A percentile compares a stretch with the other conserved stretches of the same genome.
phyloP scores from a whole-genome alignment of 768 basidiomycete genomes.

The Trametes cingulata region DNA sequence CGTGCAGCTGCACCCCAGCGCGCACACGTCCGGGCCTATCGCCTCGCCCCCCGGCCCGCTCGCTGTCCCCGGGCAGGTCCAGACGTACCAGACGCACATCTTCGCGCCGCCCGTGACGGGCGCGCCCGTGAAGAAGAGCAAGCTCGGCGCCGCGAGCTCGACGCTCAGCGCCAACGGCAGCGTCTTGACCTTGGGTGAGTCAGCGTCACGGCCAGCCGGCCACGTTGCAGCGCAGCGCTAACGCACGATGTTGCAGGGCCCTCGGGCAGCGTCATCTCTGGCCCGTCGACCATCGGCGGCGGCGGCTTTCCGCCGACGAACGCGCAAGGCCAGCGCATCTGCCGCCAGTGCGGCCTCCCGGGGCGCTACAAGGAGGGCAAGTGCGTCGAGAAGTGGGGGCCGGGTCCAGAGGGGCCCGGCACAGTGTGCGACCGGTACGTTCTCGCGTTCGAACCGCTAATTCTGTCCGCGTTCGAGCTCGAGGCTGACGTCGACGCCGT shows the following conservation, averaged over 20 bases:
- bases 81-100: constrained; percentile 63
- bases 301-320: constrained; percentile 37
- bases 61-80: constrained; percentile 38
- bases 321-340: constrained; percentile 68
- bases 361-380: constrained; percentile 84
- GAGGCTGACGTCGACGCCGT: neutral
- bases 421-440: constrained; percentile 78
- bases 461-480: neutral
- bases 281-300: constrained; percentile 27
- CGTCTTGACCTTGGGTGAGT: constrained; percentile 27
- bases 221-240: neutral
- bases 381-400: constrained; percentile 88
- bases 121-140: constrained; percentile 67
- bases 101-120: constrained; percentile 76
- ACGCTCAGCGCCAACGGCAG: constrained; percentile 23
- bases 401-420: constrained; percentile 80
- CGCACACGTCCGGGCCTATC: constrained; percentile 12
- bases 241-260: constrained; percentile 21
- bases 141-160: constrained; percentile 28
- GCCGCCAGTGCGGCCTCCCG: constrained; percentile 70
- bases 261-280: constrained; percentile 28
- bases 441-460: neutral
- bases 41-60: constrained; percentile 31
- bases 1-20: constrained; percentile 21
- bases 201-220: neutral